Evolutionary conservation across 2,329 filamentous ascomycete species (phyloP).

Genomic region (Fusarium continuum): DNA sequence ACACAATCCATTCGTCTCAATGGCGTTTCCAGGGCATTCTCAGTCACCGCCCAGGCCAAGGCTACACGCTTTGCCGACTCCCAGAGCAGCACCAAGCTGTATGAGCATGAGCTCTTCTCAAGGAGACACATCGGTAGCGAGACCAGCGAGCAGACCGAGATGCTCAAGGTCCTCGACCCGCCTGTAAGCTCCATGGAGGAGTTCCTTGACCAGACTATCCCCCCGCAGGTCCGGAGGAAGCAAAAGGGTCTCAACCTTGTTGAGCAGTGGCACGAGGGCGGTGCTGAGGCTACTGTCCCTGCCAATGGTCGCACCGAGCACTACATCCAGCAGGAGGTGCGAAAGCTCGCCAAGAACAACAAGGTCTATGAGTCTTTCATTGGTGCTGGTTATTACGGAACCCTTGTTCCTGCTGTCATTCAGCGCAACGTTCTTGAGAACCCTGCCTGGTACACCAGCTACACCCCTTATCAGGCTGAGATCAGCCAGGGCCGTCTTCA

Average conservation of each 20-base stretch:
- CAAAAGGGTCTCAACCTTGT: slow-evolving; percentile 41
- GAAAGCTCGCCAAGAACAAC: slow-evolving; percentile 58
- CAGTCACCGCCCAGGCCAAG: slow-evolving; percentile 15
- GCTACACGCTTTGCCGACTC: slow-evolving; percentile 35
- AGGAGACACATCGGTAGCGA: slow-evolving; percentile 88
- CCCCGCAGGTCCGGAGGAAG: slow-evolving; percentile 68
- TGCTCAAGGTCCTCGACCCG: slow-evolving; percentile 83
- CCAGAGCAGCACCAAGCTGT: slow-evolving; percentile 29
- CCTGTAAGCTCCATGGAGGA: slow-evolving; percentile 78
- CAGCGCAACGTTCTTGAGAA: slow-evolving; percentile 92
- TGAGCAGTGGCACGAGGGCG: slow-evolving; percentile 43
- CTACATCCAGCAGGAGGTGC: slow-evolving; percentile 61
- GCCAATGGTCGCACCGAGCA: slow-evolving; percentile 42
- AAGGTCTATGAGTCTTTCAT: slow-evolving; percentile 73
- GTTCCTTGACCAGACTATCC: slow-evolving; percentile 85
- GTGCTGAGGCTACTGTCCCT: slow-evolving; percentile 35
- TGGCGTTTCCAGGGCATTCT: slow-evolving; percentile 30
- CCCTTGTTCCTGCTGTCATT: slow-evolving; percentile 86
- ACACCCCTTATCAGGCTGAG: slow-evolving; percentile 96
- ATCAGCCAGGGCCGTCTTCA: slow-evolving; percentile 95
- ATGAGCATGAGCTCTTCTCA: slow-evolving; percentile 63
- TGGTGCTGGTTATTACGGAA: slow-evolving; percentile 87
- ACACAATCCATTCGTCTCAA: slow-evolving; percentile 21
- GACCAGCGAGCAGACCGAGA: slow-evolving; percentile 71
- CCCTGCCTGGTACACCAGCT: slow-evolving; percentile 97